Evolutionary conservation across 345 rosid genomes (phyloP), one percentile per base, ranked within the genome.

Genomic region (Acer negundo): DNA sequence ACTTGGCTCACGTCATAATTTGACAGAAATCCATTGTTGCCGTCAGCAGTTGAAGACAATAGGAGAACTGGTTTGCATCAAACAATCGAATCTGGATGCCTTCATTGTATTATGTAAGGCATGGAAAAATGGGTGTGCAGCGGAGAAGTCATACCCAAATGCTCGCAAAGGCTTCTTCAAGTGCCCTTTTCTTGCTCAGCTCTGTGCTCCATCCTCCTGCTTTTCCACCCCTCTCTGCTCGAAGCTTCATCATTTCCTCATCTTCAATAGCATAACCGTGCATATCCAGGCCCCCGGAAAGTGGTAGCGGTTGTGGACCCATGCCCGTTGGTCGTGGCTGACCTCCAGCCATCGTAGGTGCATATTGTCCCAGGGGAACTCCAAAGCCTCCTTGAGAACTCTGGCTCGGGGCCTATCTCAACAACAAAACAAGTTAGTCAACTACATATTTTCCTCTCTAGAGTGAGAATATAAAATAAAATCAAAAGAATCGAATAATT

Each of bases 161-260:
- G 89, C 93, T 86, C 1, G 91, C 86, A 82, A 94, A 93, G 72
- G 97, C 99, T 86, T 97, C 99, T 86, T 94, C 98, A 15, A 94
- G 79, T 63, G 97, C 92, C 76, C 97, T 90, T 84, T 80, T 97
- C 90, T 83, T 94, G 87, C 91, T 89, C 56, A 97, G 80, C 83
- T 97, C 98, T 15, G 84, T 46, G 58, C 90, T 91, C 93, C 97
- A 97, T 20, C 99, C 98, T 72, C 92, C 99, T 2, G 99, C 99
- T 51, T 84, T 77, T 70, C 88, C 78, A 38, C 93, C 94, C 81
- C 89, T 96, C 83, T 96, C 98, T 47, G 90, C 91, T 79, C 87
- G 86, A 22, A 94, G 89, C 81, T 82, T 90, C 82, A 79, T 84
- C 89, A 83, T 87, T 40, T 88, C 98, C 80, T 94, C 94, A 1